Conservation (phyloP, 2,329 filamentous ascomycete genomes). For the Fusarium brevicatenulatum region DNA sequence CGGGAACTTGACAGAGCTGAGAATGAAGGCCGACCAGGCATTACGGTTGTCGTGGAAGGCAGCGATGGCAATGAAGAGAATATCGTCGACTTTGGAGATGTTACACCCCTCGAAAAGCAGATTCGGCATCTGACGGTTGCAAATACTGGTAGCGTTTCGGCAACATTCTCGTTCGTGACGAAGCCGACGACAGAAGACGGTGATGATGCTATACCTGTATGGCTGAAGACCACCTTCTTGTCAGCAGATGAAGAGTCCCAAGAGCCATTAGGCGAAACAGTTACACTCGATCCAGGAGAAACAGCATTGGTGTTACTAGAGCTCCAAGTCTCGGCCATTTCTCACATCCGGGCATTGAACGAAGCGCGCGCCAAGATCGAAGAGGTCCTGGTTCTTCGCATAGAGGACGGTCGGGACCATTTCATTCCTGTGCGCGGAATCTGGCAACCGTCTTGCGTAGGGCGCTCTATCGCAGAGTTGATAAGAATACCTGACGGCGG, state of each 20-base stretch:
- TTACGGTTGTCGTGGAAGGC: constrained; percentile 83
- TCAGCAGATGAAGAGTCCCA: constrained; percentile 49
- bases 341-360: constrained; percentile 77
- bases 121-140: constrained; percentile 81
- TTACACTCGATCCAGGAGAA: constrained; percentile 86
- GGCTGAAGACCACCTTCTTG: constrained; percentile 77
- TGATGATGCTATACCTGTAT: constrained; percentile 60
- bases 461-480: constrained; percentile 87
- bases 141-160: constrained; percentile 87
- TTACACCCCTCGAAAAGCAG: constrained; percentile 75
- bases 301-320: constrained; percentile 77
- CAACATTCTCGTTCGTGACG: constrained; percentile 83
- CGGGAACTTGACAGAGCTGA: constrained; percentile 89
- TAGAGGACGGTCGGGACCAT: constrained; percentile 86
- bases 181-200: constrained; percentile 65
- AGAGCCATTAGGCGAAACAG: constrained; percentile 55
- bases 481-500: constrained; percentile 87
- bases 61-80: constrained; percentile 55
- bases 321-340: constrained; percentile 70
- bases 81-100: constrained; percentile 80
- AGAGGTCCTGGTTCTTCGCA: constrained; percentile 87
- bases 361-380: constrained; percentile 73
- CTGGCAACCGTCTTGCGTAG: constrained; percentile 87
- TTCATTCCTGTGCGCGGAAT: constrained; percentile 83
- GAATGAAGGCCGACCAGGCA: constrained; percentile 85